A percentile compares a stretch with the other conserved stretches of the same genome.
Evolutionary conservation across 805 yeast species (phyloP).

Genomic region (Hanseniaspora pseudoguilliermondii): DNA sequence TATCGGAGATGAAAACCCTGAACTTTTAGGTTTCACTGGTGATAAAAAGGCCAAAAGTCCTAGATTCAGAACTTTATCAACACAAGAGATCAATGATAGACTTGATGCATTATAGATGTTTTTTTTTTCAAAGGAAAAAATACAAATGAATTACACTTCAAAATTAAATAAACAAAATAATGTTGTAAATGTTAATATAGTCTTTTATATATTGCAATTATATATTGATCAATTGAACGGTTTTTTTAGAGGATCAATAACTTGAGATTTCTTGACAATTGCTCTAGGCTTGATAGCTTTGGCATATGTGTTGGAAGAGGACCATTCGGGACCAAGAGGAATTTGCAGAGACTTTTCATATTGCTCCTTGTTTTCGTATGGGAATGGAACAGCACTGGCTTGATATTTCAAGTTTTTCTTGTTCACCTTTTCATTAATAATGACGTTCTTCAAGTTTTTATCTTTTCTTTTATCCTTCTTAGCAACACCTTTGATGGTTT

Average conservation of each 20-base stretch:
- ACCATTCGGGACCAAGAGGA: slow-evolving; percentile 98
- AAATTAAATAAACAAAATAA: neutral
- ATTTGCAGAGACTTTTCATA: slow-evolving; percentile 85
- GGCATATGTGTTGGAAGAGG: slow-evolving; percentile 75
- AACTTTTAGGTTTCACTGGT: slow-evolving; percentile 74
- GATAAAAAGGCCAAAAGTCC: slow-evolving; percentile 72
- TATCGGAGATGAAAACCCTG: slow-evolving; percentile 71
- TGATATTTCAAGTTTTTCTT: slow-evolving; percentile 78
- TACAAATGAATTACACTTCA: too few relatives aligned
- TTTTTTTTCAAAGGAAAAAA: too few relatives aligned
- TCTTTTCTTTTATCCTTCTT: slow-evolving; percentile 64
- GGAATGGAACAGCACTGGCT: slow-evolving; percentile 86
- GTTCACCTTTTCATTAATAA: slow-evolving; percentile 75
- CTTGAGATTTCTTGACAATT: slow-evolving; percentile 72
- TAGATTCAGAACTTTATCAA: slow-evolving; percentile 65
- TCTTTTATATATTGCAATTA: neutral
- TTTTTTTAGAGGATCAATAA: slow-evolving; percentile 81
- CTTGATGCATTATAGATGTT: slow-evolving; percentile 62
- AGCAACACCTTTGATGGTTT: slow-evolving; percentile 66
- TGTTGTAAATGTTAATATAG: too few relatives aligned
- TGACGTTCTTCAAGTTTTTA: slow-evolving; percentile 62
- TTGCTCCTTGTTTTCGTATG: slow-evolving; percentile 84
- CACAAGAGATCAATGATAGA: slow-evolving; percentile 93
- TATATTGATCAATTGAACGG: slow-evolving; percentile 44
- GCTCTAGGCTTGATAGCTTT: slow-evolving; percentile 80